Evolutionary conservation across 352 stramenopile species (phyloP), one percentile per base, ranked within the genome.

Genomic region (Pythium guiyangense): DNA sequence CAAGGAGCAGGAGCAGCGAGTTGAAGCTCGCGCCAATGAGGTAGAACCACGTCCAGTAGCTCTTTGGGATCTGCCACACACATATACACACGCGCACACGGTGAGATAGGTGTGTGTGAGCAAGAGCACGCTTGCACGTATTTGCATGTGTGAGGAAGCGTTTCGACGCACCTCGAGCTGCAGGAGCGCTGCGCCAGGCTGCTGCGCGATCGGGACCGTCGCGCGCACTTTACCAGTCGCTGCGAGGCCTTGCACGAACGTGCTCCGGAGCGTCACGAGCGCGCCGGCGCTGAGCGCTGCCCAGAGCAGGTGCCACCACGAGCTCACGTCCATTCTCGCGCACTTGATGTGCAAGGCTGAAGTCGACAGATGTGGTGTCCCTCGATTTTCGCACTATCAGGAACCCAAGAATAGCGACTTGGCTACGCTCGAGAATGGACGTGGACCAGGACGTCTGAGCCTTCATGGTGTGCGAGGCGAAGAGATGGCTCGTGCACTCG

Each of bases 21-120:
- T 80, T 88, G 52, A 84, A 73, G 25, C 81, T 5, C 2, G 75
- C 67, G 48, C 79, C 81, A 8, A 74, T 55, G 15, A 88, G 60
- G 57, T 92, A 92, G 59, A 92, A 92, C 71, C 74, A 84, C 59
- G 74, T 89, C 77, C 76, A 92, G 31, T 64, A 72, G 40, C 71
- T 72, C 59, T 91, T 91, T 18, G 63, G 54, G 18, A 69, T 46
- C 62, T 68, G 37, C 6, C 35, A 14, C 35, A n/a, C 6, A 6
- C 29, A 34, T 34, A 6, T 6, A 6, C 29, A 34, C 3, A 34
- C 29, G 12, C 2, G 31, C 17, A n/a, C n/a, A n/a, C n/a, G n/a
- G n/a, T n/a, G n/a, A n/a, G n/a, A n/a, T n/a, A n/a, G n/a, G n/a
- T n/a, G 20, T 20, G 27, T n/a, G 25, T 27, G 25, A 26, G 42